phyloP scores from a whole-genome alignment of 1,284 basidiomycete genomes.

The Trametes sp. region DNA sequence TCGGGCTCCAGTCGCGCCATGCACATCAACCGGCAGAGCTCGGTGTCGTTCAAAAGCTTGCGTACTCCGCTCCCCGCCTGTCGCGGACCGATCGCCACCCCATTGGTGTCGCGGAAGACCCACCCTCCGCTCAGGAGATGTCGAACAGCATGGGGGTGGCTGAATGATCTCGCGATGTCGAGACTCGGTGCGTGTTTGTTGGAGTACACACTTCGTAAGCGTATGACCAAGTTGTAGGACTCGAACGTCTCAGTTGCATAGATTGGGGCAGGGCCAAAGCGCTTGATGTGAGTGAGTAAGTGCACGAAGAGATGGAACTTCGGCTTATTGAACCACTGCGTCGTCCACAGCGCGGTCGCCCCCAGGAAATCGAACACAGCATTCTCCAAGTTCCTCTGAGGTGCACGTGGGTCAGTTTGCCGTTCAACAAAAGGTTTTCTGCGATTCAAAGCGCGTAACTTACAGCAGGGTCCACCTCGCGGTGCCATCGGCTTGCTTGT shows the following conservation, averaged over 20 bases:
- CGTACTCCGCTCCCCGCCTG: background rate
- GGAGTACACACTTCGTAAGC: slow-evolving; percentile 47
- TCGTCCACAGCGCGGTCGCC: slow-evolving; percentile 30
- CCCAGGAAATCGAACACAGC: slow-evolving; percentile 32
- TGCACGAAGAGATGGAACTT: slow-evolving; percentile 43
- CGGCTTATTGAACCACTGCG: slow-evolving; percentile 42
- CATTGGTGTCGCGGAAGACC: background rate
- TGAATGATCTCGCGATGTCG: slow-evolving; percentile 49
- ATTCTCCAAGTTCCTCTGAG: slow-evolving; percentile 18
- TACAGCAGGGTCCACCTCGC: too few species aligned
- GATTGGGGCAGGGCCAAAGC: slow-evolving; percentile 39
- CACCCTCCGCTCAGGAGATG: slow-evolving; percentile 46
- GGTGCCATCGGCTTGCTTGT: too few species aligned
- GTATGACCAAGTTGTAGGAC: slow-evolving; percentile 55
- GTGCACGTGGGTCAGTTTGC: too few species aligned
- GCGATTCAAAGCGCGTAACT: too few species aligned
- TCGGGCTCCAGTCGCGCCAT: background rate
- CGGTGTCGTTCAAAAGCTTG: background rate
- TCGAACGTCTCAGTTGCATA: slow-evolving; percentile 53
- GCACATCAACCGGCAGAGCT: background rate
- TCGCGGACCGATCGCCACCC: background rate
- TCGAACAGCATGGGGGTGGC: slow-evolving; percentile 43
- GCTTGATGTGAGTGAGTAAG: slow-evolving; percentile 32
- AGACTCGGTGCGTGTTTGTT: slow-evolving; percentile 52
- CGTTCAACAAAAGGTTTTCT: too few species aligned